phyloP scores from a whole-genome alignment of 1,139 yeast species.

The Saccharomyces hybrid region DNA sequence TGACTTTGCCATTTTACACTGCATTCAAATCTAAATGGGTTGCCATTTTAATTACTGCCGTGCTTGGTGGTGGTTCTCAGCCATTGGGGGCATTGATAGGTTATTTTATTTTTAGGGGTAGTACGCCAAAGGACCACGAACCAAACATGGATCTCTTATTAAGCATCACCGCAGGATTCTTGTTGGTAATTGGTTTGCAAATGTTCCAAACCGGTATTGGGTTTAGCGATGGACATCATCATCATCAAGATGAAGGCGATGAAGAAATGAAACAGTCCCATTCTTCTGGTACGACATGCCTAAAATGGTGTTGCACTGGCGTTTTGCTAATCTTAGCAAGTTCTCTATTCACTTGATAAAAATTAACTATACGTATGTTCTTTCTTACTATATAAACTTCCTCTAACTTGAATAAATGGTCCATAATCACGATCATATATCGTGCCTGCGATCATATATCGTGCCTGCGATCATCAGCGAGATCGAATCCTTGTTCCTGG shows the following conservation, averaged over 20 bases:
- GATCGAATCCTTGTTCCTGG: not conserved
- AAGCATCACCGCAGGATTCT: conserved; percentile 75
- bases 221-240: conserved; percentile 33
- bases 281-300: conserved; percentile 30
- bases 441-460: not conserved
- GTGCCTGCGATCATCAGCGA: not conserved
- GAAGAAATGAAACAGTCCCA: conserved; percentile 23
- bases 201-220: conserved; percentile 52
- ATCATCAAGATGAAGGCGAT: conserved; percentile 27
- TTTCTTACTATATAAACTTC: conserved; percentile 49
- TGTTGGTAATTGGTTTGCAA: conserved; percentile 70
- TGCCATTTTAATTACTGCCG: conserved; percentile 58
- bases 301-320: conserved; percentile 32
- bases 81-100: conserved; percentile 85
- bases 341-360: conserved; percentile 18
- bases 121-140: conserved; percentile 15
- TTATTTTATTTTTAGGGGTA: conserved; percentile 43
- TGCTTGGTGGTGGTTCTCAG: conserved; percentile 78
- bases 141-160: conserved; percentile 38
- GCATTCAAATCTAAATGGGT: conserved; percentile 55
- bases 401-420: conserved; percentile 25
- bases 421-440: not conserved
- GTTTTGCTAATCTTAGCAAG: conserved; percentile 27
- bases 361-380: conserved; percentile 46
- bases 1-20: conserved; percentile 82